Conservation (phyloP, 106 monocot species). For the Chionographis japonica region DNA sequence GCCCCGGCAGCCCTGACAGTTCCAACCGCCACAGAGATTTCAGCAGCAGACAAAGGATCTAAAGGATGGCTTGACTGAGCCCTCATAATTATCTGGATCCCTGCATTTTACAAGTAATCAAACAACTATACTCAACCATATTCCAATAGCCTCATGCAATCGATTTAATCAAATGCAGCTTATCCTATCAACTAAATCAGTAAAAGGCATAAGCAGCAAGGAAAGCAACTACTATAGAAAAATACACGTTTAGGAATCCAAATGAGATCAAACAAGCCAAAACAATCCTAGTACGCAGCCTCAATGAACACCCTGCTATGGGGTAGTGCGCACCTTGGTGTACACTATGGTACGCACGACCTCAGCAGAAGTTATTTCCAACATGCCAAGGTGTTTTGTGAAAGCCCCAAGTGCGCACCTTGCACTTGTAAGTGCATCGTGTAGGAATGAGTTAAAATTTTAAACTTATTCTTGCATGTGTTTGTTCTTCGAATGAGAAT, state of each 20-base stretch:
- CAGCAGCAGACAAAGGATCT: constrained; percentile 93
- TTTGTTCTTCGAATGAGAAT: too few relatives aligned
- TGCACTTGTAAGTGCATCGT: too few relatives aligned
- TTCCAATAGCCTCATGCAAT: too few relatives aligned
- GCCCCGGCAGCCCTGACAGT: constrained; percentile 95
- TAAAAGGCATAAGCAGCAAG: not conserved
- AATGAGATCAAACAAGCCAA: not conserved
- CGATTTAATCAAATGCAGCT: too few relatives aligned
- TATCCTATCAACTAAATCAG: not conserved
- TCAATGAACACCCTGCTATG: too few relatives aligned
- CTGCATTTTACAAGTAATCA: constrained; percentile 24
- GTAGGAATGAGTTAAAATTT: too few relatives aligned
- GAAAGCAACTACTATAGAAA: not conserved
- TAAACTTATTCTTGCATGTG: too few relatives aligned
- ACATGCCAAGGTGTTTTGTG: too few relatives aligned
- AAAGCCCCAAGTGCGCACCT: too few relatives aligned
- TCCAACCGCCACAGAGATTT: constrained; percentile 91
- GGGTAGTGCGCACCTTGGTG: not conserved
- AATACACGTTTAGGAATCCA: not conserved
- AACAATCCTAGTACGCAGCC: not conserved
- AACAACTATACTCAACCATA: not conserved
- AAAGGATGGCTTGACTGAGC: constrained; percentile 89
- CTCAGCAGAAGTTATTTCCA: not conserved
- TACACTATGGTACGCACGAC: not conserved
- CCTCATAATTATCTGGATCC: constrained; percentile 59